Evolutionary conservation across 1,139 yeast species (phyloP).

Genomic region (Saccharomyces hybrid): DNA sequence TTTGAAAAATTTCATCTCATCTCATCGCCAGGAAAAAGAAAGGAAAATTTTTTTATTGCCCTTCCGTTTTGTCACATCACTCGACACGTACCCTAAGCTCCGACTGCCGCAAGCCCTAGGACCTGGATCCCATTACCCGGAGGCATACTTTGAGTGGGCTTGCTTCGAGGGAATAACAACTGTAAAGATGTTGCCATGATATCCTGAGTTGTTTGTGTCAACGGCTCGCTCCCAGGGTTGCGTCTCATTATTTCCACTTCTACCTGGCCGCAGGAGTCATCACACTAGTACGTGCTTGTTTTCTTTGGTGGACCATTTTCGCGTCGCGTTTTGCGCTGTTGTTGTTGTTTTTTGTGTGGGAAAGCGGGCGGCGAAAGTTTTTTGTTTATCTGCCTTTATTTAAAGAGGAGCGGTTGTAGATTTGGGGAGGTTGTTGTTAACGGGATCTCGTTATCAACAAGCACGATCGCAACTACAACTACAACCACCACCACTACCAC

Average conservation of each 20-base stretch:
- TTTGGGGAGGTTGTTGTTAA: background rate
- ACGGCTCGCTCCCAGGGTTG: background rate
- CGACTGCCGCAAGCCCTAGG: background rate
- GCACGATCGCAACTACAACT: background rate
- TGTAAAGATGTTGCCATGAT: background rate
- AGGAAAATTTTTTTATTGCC: slow-evolving; percentile 13
- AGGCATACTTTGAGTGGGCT: too few species aligned
- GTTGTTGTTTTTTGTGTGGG: background rate
- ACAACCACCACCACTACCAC: too few species aligned
- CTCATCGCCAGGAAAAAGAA: slow-evolving; percentile 10
- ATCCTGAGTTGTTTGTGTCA: background rate
- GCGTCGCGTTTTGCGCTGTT: background rate
- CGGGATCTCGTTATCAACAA: too few species aligned
- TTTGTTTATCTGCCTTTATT: slow-evolving; percentile 2
- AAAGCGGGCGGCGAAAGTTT: background rate
- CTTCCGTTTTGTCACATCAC: slow-evolving; percentile 3
- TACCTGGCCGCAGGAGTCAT: too few species aligned
- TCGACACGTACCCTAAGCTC: slow-evolving; percentile 2
- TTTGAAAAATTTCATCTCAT: slow-evolving; percentile 12
- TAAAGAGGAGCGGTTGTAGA: background rate
- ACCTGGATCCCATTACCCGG: background rate
- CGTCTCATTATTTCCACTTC: background rate
- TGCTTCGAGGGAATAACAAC: too few species aligned
- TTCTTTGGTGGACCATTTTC: background rate
- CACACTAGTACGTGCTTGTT: background rate